Percentiles rank a stretch among this genome's conserved stretches.
Evolutionary conservation across 2,329 filamentous ascomycete genomes (phyloP).

Genomic region (Aspergillus sp.): DNA sequence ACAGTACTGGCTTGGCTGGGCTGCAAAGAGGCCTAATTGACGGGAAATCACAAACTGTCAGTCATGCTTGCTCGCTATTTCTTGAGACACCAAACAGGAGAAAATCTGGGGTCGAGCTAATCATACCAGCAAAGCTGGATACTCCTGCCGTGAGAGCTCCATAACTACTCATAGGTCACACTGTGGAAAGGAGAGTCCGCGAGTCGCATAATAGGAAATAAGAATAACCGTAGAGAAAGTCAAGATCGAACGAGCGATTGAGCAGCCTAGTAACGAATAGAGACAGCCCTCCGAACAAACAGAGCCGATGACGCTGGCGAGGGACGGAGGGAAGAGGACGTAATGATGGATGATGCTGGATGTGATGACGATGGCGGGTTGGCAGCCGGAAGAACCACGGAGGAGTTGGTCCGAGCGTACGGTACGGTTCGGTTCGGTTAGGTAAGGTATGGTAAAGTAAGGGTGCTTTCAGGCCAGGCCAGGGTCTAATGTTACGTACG

Average conservation of each 20-base stretch:
- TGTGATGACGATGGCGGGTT: conserved; percentile 9
- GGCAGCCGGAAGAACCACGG: conserved; percentile 5
- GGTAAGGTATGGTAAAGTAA: too few relatives aligned
- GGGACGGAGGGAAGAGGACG: conserved; percentile 9
- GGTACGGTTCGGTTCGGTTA: not conserved
- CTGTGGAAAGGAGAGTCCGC: conserved; percentile 11
- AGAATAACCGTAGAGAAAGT: conserved; percentile 6
- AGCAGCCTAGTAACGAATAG: conserved; percentile 4
- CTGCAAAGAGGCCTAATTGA: conserved; percentile 66
- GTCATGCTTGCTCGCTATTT: not conserved
- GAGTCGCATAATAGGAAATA: conserved; percentile 29
- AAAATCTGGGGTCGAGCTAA: conserved; percentile 3
- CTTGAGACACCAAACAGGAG: conserved; percentile 7
- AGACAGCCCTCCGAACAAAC: conserved; percentile 1
- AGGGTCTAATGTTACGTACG: too few relatives aligned
- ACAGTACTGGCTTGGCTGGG: conserved; percentile 76
- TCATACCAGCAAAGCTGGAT: conserved; percentile 89
- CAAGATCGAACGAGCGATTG: conserved; percentile 7
- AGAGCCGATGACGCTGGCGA: conserved; percentile 4
- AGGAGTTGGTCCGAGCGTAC: conserved; percentile 1
- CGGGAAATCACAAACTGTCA: conserved; percentile 7
- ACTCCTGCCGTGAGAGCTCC: conserved; percentile 81
- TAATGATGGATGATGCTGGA: not conserved
- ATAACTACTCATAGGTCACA: conserved; percentile 43
- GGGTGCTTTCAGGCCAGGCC: too few relatives aligned